Percentiles rank a stretch among this genome's conserved stretches.
phyloP scores from a whole-genome alignment of 2,329 filamentous ascomycete species.

The Fusarium tanahbumbuense region DNA sequence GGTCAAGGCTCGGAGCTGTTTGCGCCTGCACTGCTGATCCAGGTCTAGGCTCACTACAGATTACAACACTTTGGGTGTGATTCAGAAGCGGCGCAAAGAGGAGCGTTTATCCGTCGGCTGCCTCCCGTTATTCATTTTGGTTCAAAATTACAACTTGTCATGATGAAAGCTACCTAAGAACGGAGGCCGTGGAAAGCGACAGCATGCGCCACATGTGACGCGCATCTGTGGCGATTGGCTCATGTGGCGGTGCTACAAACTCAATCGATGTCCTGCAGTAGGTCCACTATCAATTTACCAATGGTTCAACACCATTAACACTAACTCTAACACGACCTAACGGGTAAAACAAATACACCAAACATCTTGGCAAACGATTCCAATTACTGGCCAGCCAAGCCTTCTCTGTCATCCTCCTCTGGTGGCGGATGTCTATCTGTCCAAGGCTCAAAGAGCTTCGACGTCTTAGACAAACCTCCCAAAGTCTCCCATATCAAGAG shows the following conservation, averaged over 20 bases:
- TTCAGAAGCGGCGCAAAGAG: not conserved
- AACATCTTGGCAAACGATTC: not conserved
- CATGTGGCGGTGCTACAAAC: constrained; percentile 13
- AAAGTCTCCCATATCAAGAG: constrained; percentile 59
- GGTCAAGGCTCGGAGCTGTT: constrained; percentile 4
- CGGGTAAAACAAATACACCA: not conserved
- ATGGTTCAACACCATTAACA: not conserved
- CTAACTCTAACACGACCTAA: not conserved
- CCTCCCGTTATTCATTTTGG: constrained; percentile 13
- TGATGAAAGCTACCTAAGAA: no score
- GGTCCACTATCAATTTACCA: not conserved
- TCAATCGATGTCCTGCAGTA: not conserved
- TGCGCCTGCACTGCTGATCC: constrained; percentile 14
- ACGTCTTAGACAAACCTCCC: constrained; percentile 48
- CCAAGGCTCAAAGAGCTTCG: constrained; percentile 52
- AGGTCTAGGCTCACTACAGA: not conserved
- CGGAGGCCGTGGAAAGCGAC: not conserved
- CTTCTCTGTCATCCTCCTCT: constrained; percentile 40
- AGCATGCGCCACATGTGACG: constrained; percentile 36
- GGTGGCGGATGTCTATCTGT: constrained; percentile 44
- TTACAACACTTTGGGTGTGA: not conserved
- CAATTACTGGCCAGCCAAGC: constrained; percentile 13
- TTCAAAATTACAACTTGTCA: not conserved
- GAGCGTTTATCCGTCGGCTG: not conserved
- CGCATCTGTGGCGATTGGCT: constrained; percentile 8